Conservation (phyloP, 352 stramenopile species). For the Phytophthora nicotianae region DNA sequence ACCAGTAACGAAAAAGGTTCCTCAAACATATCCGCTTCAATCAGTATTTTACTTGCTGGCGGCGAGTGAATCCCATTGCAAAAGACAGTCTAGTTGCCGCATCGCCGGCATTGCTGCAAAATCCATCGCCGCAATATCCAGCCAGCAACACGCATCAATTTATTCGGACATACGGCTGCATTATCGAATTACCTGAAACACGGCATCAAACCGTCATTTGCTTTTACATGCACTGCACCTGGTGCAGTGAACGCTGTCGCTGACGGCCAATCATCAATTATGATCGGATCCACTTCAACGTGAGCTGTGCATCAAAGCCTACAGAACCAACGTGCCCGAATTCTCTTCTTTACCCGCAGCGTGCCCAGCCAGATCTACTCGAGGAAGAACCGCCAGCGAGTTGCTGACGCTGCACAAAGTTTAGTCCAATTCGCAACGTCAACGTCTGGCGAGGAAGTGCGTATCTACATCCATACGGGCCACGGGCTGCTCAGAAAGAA, state of each 20-base stretch:
- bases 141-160: background rate
- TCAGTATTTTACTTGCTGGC: too few relatives aligned
- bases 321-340: too few relatives aligned
- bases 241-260: background rate
- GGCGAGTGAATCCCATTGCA: too few relatives aligned
- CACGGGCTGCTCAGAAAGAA: slow-evolving; percentile 8
- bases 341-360: too few relatives aligned
- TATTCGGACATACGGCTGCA: background rate
- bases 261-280: background rate
- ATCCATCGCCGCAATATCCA: background rate
- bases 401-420: too few relatives aligned
- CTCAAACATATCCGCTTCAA: too few relatives aligned
- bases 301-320: background rate
- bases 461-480: too few relatives aligned
- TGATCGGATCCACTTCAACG: background rate
- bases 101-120: background rate
- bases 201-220: background rate
- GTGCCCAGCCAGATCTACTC: too few relatives aligned
- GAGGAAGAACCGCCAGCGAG: too few relatives aligned
- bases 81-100: too few relatives aligned
- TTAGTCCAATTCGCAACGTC: background rate
- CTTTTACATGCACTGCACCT: background rate
- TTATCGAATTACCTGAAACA: background rate
- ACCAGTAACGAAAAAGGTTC: too few relatives aligned
- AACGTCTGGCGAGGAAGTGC: too few relatives aligned